These are phyloP conservation scores for Acer campestre DNA, from an alignment of 345 rosid species.

Conservation along the genomic window DNA sequence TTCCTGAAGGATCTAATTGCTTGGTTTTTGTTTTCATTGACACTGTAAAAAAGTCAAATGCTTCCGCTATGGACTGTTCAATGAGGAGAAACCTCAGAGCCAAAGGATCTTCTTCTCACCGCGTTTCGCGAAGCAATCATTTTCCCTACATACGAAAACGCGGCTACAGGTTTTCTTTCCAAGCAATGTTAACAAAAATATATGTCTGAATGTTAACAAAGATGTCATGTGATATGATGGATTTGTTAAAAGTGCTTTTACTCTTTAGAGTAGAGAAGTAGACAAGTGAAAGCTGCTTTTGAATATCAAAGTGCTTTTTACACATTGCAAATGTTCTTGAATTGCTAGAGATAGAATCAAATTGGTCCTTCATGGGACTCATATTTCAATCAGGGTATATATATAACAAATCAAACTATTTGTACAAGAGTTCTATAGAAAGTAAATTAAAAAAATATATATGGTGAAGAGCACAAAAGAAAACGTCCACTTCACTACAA, in stretches of 20 bases:
- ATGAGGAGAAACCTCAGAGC: no score
- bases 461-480: not conserved
- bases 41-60: no score
- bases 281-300: not conserved
- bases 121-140: no score
- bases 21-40: no score
- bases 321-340: not conserved
- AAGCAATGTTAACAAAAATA: no score
- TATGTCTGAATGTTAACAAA: not conserved
- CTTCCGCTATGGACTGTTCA: no score
- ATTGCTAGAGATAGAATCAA: not conserved
- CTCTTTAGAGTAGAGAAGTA: not conserved
- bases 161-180: no score
- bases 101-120: no score
- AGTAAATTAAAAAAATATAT: no score
- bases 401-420: not conserved
- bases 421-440: not conserved
- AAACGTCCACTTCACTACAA: not conserved
- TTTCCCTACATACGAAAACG: no score
- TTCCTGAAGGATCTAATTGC: no score
- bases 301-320: not conserved
- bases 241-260: not conserved
- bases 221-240: not conserved
- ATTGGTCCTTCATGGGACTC: not conserved
- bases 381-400: not conserved